Conservation (phyloP, 2,329 filamentous ascomycete genomes). For the Aureobasidium sp. region DNA sequence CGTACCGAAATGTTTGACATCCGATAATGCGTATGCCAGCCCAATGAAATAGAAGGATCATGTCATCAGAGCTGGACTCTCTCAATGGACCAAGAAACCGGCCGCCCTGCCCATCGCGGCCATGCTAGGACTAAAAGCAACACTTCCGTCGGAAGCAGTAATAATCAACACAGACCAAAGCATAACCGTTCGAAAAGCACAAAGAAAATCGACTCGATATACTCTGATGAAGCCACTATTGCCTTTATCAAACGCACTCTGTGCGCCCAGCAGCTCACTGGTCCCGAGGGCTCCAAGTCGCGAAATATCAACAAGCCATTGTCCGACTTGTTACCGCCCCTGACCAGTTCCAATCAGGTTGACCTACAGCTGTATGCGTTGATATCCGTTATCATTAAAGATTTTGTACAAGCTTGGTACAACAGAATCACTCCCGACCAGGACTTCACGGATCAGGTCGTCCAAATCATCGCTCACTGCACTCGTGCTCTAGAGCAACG, state of each 20-base stretch:
- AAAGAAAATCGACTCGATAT: conserved; percentile 7
- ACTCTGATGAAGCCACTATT: conserved; percentile 69
- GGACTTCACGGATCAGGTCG: conserved; percentile 76
- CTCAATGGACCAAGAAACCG: conserved; percentile 9
- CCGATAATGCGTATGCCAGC: not conserved
- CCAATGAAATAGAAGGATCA: not conserved
- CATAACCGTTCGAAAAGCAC: conserved; percentile 12
- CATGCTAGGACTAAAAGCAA: conserved; percentile 14
- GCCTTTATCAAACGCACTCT: conserved; percentile 76
- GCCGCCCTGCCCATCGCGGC: not conserved
- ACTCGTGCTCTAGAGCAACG: conserved; percentile 83
- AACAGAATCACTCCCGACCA: conserved; percentile 84
- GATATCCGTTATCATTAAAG: conserved; percentile 79
- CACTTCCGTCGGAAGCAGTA: not conserved
- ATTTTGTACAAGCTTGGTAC: conserved; percentile 93
- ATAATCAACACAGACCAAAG: conserved; percentile 33
- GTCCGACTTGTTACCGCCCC: conserved; percentile 75
- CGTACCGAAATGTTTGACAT: not conserved
- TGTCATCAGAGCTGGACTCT: not conserved
- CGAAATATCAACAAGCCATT: conserved; percentile 60
- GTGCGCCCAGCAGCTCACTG: conserved; percentile 56
- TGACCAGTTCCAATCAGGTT: conserved; percentile 90
- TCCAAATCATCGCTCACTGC: conserved; percentile 88
- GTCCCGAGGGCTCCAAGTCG: conserved; percentile 45
- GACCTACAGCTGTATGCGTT: conserved; percentile 91